Evolutionary conservation across 371 early-diverging fungal species (phyloP), one percentile per base, ranked within the genome.

Genomic region (Batkoa obscura): DNA sequence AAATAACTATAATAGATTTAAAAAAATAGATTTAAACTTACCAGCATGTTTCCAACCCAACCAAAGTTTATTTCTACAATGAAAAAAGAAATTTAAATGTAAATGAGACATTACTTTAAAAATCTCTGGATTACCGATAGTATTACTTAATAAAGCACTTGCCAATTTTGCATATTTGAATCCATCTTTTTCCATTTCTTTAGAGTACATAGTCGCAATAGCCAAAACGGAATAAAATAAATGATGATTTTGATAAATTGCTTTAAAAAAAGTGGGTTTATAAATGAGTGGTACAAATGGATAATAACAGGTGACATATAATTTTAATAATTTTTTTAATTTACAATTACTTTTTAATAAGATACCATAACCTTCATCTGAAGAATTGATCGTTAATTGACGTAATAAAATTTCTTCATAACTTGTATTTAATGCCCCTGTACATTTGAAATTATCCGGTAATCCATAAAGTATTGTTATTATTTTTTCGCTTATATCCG

Each of bases 21-120:
- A 23, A 41, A 41, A 41, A 41, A n/a, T 41, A 41, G 8, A 41
- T 41, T 41, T 41, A 60, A 60, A 59, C 13, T 58, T 36, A 33
- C 33, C 55, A 10, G 59, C 23, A 32, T 8, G 15, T n/a, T 41
- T 41, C 8, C 8, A 41, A 41, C 41, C 41, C 8, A 8, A 8
- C 41, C 41, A 41, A 41, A 8, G 10, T 8, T 41, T n/a, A 41
- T n/a, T n/a, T 8, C n/a, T 41, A 8, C 8, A 10, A 41, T 41
- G 41, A 41, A 8, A 41, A n/a, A 10, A 41, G 41, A 41, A 41
- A 41, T 41, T 41, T n/a, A 41, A 41, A 41, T 41, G 41, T 41
- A 41, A 41, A 41, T 41, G n/a, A 10, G 41, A 8, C n/a, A 10
- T 8, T 8, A 41, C 41, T n/a, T 41, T n/a, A n/a, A 41, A 41